A percentile compares a stretch with the other conserved stretches of the same genome.
Conservation (phyloP, 1,284 basidiomycete genomes). For the Ganoderma lucidum region DNA sequence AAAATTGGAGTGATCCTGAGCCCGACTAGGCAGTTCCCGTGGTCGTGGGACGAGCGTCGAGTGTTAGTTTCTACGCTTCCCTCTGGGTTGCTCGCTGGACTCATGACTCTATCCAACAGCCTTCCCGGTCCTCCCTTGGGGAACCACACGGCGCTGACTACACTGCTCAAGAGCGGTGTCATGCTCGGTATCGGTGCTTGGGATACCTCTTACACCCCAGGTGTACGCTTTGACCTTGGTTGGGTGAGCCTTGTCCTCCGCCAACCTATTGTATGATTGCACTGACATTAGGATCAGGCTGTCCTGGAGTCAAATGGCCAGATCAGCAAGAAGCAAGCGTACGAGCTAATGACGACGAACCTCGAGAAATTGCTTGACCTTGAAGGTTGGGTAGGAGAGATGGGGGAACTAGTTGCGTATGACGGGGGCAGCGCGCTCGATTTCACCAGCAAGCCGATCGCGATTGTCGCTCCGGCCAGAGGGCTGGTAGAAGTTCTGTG, state of each 20-base stretch:
- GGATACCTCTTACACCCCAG: conserved; percentile 57
- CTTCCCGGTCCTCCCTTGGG: conserved; percentile 63
- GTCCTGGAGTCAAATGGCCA: conserved; percentile 48
- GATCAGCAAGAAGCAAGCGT: conserved; percentile 51
- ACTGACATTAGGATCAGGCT: conserved; percentile 36
- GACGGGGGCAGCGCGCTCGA: conserved; percentile 52
- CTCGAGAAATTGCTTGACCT: conserved; percentile 61
- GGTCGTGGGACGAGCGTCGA: conserved; percentile 57
- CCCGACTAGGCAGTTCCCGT: conserved; percentile 58
- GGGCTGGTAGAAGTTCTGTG: conserved; percentile 47
- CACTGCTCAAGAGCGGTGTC: conserved; percentile 57
- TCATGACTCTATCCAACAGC: conserved; percentile 35
- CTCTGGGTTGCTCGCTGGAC: not conserved
- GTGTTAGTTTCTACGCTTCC: conserved; percentile 40
- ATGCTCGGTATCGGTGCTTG: conserved; percentile 60
- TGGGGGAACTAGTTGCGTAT: conserved; percentile 61
- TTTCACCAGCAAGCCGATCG: conserved; percentile 51
- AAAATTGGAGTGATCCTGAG: conserved; percentile 62
- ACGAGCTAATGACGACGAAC: conserved; percentile 56
- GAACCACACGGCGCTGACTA: conserved; percentile 54
- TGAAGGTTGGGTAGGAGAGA: conserved; percentile 37
- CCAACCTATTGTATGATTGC: not conserved
- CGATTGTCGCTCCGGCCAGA: conserved; percentile 44
- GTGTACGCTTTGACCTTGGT: conserved; percentile 62
- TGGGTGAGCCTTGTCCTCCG: conserved; percentile 47